These are phyloP conservation scores for Claviceps monticola DNA, from an alignment of 2,329 filamentous ascomycete genomes.

Conservation along the genomic window DNA sequence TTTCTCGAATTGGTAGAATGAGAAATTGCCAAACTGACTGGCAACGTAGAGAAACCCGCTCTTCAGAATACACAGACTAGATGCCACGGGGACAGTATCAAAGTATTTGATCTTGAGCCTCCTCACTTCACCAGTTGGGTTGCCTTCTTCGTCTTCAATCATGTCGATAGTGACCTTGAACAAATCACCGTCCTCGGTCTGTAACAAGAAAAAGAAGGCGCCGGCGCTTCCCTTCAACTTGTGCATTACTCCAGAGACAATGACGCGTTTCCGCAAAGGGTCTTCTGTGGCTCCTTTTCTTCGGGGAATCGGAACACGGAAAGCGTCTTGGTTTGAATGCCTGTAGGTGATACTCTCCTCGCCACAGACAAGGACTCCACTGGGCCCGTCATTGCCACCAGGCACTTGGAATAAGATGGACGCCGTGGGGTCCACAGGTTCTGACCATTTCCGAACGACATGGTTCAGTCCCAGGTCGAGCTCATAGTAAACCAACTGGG, in stretches of 20 bases:
- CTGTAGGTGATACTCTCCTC: conserved; percentile 92
- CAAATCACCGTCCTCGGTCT: conserved; percentile 94
- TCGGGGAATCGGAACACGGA: conserved; percentile 78
- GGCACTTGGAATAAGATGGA: conserved; percentile 91
- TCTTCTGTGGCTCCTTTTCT: conserved; percentile 82
- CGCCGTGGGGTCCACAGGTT: conserved; percentile 79
- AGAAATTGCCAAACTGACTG: conserved; percentile 82
- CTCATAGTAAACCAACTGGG: conserved; percentile 91
- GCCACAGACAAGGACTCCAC: conserved; percentile 86
- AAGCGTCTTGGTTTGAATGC: conserved; percentile 87
- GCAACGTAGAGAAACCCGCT: conserved; percentile 91
- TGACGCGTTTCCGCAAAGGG: conserved; percentile 73
- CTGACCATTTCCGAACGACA: conserved; percentile 92
- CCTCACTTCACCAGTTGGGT: conserved; percentile 67
- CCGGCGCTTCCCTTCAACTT: conserved; percentile 71
- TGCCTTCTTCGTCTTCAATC: conserved; percentile 64
- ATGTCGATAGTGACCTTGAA: conserved; percentile 95
- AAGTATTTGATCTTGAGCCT: conserved; percentile 93
- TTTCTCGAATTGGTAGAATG: conserved; percentile 95
- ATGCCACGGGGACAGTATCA: conserved; percentile 82
- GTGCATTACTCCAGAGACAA: conserved; percentile 91
- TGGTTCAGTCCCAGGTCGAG: conserved; percentile 94
- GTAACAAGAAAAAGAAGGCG: conserved; percentile 92
- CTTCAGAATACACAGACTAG: conserved; percentile 82
- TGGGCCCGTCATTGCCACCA: conserved; percentile 83